Percentiles rank a stretch among this genome's conserved stretches.
These are phyloP conservation scores for Spatholobus suberectus DNA, from an alignment of 306 rosid species.

Conservation along the genomic window DNA sequence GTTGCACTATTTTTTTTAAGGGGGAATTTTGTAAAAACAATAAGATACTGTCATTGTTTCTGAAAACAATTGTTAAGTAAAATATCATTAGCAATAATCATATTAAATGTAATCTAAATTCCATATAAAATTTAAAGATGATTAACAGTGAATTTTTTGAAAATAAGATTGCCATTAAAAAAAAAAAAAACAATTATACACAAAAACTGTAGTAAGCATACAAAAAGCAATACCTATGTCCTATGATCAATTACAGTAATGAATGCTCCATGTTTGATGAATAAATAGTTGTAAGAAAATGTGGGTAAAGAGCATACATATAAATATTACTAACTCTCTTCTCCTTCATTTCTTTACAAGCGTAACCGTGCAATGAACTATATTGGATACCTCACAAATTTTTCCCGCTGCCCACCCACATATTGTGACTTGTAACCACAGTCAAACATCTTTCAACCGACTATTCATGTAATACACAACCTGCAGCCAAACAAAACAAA, in stretches of 20 bases:
- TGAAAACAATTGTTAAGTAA: background rate
- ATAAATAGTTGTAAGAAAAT: background rate
- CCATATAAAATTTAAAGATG: background rate
- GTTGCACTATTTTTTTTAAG: background rate
- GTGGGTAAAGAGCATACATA: conserved; percentile 15
- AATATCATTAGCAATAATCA: background rate
- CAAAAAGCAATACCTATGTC: background rate
- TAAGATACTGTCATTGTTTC: background rate
- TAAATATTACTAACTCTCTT: conserved; percentile 45
- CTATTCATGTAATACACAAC: conserved; percentile 40
- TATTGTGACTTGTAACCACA: conserved; percentile 64
- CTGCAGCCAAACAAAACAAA: conserved; percentile 52
- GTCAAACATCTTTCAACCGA: conserved; percentile 61
- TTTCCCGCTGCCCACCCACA: conserved; percentile 69
- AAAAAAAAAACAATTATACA: background rate
- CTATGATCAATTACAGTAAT: conserved; percentile 12
- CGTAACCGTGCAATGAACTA: conserved; percentile 35
- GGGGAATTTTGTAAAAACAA: background rate
- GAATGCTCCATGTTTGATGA: conserved; percentile 20
- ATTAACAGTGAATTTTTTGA: background rate
- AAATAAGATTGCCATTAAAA: background rate
- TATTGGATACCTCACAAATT: conserved; percentile 68
- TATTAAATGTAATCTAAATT: background rate
- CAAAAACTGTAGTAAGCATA: background rate
- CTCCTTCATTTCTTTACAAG: conserved; percentile 30